Evolutionary conservation across 352 stramenopile species (phyloP).

Genomic region (Phytophthora pinifolia): DNA sequence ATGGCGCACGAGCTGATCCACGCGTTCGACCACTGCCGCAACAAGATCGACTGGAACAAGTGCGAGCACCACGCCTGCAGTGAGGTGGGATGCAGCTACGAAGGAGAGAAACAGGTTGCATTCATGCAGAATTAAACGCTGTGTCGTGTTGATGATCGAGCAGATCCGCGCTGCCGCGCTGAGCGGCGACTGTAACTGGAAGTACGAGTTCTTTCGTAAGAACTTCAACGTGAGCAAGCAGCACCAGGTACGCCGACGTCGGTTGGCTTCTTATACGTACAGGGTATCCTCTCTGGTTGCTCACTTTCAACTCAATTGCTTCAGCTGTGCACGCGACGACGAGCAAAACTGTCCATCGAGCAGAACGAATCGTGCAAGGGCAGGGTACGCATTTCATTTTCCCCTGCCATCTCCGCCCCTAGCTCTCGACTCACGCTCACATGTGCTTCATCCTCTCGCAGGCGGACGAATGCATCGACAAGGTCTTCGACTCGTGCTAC

Average conservation of each 20-base stretch:
- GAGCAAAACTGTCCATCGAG: conserved; percentile 85
- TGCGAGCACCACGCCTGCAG: conserved; percentile 93
- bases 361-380: conserved; percentile 77
- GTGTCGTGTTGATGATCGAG: conserved; percentile 1
- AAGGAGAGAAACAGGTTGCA: not conserved
- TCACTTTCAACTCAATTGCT: conserved; percentile 2
- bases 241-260: conserved; percentile 62
- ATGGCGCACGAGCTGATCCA: conserved; percentile 94
- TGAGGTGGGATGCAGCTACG: conserved; percentile 50
- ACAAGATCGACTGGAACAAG: conserved; percentile 93
- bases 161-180: conserved; percentile 73
- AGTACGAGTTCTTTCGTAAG: conserved; percentile 91
- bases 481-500: conserved; percentile 87
- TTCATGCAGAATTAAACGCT: not conserved
- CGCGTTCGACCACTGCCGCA: conserved; percentile 92
- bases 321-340: conserved; percentile 86
- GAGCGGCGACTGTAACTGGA: conserved; percentile 91
- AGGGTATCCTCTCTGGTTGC: not conserved
- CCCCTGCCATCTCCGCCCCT: not conserved
- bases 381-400: conserved; percentile 37
- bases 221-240: conserved; percentile 91
- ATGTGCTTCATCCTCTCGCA: conserved; percentile 19
- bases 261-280: not conserved
- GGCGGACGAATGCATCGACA: conserved; percentile 85
- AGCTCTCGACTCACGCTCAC: not conserved